A percentile compares a stretch with the other conserved stretches of the same genome.
Evolutionary conservation across 148 eudicot genomes (phyloP).

Genomic region (Agrostemma githago): DNA sequence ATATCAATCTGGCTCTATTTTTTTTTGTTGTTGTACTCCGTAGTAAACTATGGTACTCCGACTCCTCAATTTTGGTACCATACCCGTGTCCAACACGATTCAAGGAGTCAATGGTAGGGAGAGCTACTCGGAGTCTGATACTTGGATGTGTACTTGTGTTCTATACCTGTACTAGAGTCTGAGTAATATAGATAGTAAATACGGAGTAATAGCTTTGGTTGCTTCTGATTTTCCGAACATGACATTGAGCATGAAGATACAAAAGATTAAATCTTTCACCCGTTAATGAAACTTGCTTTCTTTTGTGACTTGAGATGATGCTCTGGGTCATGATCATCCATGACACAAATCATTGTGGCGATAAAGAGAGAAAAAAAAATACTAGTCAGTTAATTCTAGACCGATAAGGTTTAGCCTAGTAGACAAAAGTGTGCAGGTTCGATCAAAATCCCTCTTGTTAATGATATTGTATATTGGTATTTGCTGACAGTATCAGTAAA

Average conservation of each 20-base stretch:
- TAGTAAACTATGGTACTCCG: too few species aligned
- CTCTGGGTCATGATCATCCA: conserved; percentile 1
- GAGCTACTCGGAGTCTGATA: too few species aligned
- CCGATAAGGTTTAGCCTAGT: background rate
- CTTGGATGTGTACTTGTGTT: too few species aligned
- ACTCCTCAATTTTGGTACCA: too few species aligned
- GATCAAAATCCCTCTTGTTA: too few species aligned
- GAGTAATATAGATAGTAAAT: too few species aligned
- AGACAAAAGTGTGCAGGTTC: too few species aligned
- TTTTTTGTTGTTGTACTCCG: too few species aligned
- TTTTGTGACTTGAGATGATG: conserved; percentile 23
- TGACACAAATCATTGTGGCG: conserved; percentile 11
- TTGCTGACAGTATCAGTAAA: conserved; percentile 6
- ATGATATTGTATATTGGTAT: background rate
- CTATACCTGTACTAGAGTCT: too few species aligned
- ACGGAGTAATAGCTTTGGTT: background rate
- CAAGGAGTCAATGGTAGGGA: too few species aligned
- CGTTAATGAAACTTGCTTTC: conserved; percentile 21
- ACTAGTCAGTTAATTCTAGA: background rate
- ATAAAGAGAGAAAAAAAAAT: background rate
- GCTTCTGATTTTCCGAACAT: background rate
- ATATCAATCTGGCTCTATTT: too few species aligned
- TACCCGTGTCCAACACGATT: too few species aligned
- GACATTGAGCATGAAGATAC: background rate
- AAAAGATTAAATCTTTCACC: conserved; percentile 1